Evolutionary conservation across 1,284 basidiomycete genomes (phyloP), one percentile per base, ranked within the genome.

Genomic region (Cystobasidium slooffiae): DNA sequence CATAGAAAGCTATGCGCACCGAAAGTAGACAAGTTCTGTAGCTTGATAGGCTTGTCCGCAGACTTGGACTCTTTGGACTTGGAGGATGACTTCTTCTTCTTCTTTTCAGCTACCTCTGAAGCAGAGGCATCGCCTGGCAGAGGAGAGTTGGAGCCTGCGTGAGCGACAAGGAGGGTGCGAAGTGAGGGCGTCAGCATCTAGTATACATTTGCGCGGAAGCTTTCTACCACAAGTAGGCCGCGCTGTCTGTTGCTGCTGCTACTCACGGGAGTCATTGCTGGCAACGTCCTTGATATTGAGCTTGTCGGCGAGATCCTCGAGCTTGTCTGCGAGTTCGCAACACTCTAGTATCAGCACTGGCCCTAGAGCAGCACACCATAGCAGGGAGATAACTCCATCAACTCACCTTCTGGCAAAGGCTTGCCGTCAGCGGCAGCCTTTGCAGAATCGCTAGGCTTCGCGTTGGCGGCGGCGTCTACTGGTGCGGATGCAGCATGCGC

Each of bases 1-100:
- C n/a, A 63, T 12, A 16, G 18, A 39, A 14, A n/a, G 31, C 7
- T 18, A 24, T 46, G 46, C 70, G 9, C 22, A 73, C 70, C 70
- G 31, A 73, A 73, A 22, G 62, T 52, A 59, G 70, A 62, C 53
- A 73, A 63, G 53, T 73, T 73, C 63, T 73, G 70, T 12, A 73
- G 44, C n/a, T 65, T 64, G n/a, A 47, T 37, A 24, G 31, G 49
- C 69, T 62, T 62, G 22, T 41, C 52, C 49, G 24, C 18, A 44
- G 70, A 66, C 53, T 59, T 58, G 16, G 51, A 47, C 20, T 73
- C 70, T 46, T 73, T 73, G 51, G 70, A 64, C 53, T 73, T 73
- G 62, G 70, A 55, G 24, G 70, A 56, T 18, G 49, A 56, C 70
- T 73, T 73, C 70, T 73, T 73, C 70, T 73, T 73, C 63, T 73